Evolutionary conservation across 148 eudicot species (phyloP).

Genomic region (Spergularia bocconei): DNA sequence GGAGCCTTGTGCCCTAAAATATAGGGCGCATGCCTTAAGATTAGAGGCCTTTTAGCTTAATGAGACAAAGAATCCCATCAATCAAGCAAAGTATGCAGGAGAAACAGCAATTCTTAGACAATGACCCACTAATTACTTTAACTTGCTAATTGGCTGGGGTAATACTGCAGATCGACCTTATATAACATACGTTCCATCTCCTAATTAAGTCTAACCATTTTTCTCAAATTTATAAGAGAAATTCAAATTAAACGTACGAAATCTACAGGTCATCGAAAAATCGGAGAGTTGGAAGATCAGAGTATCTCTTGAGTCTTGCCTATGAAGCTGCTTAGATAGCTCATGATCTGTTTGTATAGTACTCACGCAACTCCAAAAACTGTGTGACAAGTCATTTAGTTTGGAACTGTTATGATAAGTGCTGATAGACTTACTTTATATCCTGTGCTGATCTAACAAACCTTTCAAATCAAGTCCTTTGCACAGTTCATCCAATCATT

Average conservation of each 20-base stretch:
- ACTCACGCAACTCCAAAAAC: not conserved
- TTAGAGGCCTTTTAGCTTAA: slow-evolving; percentile 15
- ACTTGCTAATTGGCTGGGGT: slow-evolving; percentile 21
- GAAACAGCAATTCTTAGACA: not conserved
- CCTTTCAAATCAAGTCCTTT: slow-evolving; percentile 17
- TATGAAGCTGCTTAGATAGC: too few relatives aligned
- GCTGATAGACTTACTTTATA: not conserved
- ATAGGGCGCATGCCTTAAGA: slow-evolving; percentile 20
- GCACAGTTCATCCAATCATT: slow-evolving; percentile 11
- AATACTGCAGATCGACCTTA: not conserved
- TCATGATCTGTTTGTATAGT: too few relatives aligned
- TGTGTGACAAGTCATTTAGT: not conserved
- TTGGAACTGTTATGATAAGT: not conserved
- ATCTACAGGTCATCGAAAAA: too few relatives aligned
- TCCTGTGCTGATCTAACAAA: slow-evolving; percentile 3
- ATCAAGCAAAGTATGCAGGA: slow-evolving; percentile 16
- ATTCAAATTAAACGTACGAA: too few relatives aligned
- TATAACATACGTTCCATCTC: too few relatives aligned
- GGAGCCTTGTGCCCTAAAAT: slow-evolving; percentile 38
- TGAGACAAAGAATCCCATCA: slow-evolving; percentile 30
- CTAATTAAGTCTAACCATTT: too few relatives aligned
- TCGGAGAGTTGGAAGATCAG: too few relatives aligned
- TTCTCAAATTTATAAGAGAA: too few relatives aligned
- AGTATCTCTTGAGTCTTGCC: too few relatives aligned
- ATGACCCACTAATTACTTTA: not conserved